Conservation (phyloP, 1,284 basidiomycete genomes). For the Somion occarium region DNA sequence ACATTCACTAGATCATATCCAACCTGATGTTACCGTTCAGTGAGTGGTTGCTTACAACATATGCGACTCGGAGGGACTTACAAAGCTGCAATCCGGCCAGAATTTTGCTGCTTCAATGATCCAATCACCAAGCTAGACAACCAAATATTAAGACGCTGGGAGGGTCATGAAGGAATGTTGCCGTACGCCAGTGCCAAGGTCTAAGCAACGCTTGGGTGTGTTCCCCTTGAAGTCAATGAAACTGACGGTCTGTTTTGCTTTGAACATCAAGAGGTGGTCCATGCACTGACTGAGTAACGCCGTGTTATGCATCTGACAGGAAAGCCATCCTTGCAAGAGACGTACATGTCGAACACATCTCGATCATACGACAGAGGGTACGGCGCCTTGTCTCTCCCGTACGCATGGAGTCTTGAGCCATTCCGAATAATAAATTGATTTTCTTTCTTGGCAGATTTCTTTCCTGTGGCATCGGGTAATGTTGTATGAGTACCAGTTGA, state of each 20-base stretch:
- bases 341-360: constrained; percentile 61
- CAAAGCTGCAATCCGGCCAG: constrained; percentile 65
- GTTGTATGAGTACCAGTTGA: constrained; percentile 4
- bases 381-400: constrained; percentile 68
- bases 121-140: constrained; percentile 60
- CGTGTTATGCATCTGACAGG: background rate
- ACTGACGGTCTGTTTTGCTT: constrained; percentile 46
- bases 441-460: constrained; percentile 52
- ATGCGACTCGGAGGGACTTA: constrained; percentile 32
- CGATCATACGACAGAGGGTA: constrained; percentile 65
- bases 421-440: constrained; percentile 52
- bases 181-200: constrained; percentile 69
- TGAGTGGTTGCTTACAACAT: background rate
- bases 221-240: constrained; percentile 47
- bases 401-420: constrained; percentile 59
- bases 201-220: constrained; percentile 47
- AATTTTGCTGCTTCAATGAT: constrained; percentile 65
- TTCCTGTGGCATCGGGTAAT: constrained; percentile 39
- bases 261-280: constrained; percentile 48
- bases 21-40: constrained; percentile 36
- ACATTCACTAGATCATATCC: constrained; percentile 73
- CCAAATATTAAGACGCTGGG: constrained; percentile 4
- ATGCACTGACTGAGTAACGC: constrained; percentile 43
- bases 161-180: constrained; percentile 1
- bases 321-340: constrained; percentile 14